Evolutionary conservation across 805 yeast genomes (phyloP), one percentile per base, ranked within the genome.

Genomic region (Candida pini): DNA sequence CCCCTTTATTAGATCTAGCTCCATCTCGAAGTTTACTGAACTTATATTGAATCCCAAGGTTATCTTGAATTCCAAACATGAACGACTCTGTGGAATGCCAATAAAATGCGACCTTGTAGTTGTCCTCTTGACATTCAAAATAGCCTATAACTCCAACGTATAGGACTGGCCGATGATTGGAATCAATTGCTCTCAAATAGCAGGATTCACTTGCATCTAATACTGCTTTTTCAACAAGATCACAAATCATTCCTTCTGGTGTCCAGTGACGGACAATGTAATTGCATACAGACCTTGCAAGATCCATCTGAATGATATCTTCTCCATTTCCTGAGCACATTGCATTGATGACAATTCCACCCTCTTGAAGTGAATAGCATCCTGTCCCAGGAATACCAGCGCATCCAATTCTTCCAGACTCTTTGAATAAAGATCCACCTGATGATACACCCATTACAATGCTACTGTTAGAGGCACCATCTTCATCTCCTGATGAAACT

Each of bases 301-400:
- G 47, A 33, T 62, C 66, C 62, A 64, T 56, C 33, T 53, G 51
- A 4, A 72, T 56, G 23, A 74, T 73, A 36, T 72, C 75, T 43
- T 74, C 81, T 3, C 81, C 81, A 45, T 69, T 71, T 4, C 81
- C 81, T 25, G 76, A 67, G 49, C 78, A 69, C 51, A 59, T 47
- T 5, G 47, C 40, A 25, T 31, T 39, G 8, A 43, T 35, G 50
- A 48, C 29, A 64, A 56, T 26, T 2, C 35, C 30, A 5, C 26
- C 13, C 5, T 30, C 21, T 9, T 15, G 32, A 32, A 44, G 40
- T 0, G 48, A 24, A 34, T 54, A 71, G 13, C 63, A 51, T 2
- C 71, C 71, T 2, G 71, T 55, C 2, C 81, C 80, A 2, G 63
- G 46, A 1, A 72, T 41, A 0, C 71, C 76, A 9, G 79, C 76